Evolutionary conservation across 805 yeast genomes (phyloP), one percentile per base, ranked within the genome.

Genomic region (Starmerella apicola): DNA sequence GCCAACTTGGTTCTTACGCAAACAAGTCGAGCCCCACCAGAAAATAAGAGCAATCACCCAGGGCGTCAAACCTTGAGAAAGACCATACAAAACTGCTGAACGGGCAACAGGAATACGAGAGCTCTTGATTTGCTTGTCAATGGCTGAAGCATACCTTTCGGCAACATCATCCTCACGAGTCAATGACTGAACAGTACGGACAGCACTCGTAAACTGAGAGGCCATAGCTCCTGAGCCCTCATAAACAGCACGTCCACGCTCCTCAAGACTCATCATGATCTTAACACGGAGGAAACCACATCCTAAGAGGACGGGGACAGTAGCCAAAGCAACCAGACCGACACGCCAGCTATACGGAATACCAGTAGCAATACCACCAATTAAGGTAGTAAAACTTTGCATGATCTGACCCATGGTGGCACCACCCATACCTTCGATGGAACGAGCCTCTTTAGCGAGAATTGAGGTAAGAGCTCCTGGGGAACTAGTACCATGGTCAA

Each of bases 21-120:
- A 34, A 30, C 59, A 51, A 4, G 60, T 58, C 8, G 65, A 48
- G 3, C 69, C 68, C 49, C 62, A 64, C 69, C 68, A 64, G 55
- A 64, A 64, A 10, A 61, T 61, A 4, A 64, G 54, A 2, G 63
- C 68, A 43, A 60, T 50, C 19, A 63, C 57, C 59, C 63, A 62
- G 7, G 64, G 65, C 3, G 62, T 51, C 22, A 59, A 43, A 7
- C 66, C 66, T 45, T 64, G 66, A 15, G 64, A 55, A 6, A 60
- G 46, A 9, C 62, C 66, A 34, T 53, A 64, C 32, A 62, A 42
- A n/a, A 58, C 22, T 1, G 64, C 61, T 5, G 68, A 60, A 12
- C 51, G 43, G 15, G 49, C 9, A 7, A 53, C 47, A 2, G 58
- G 47, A 6, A 33, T 27, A 7, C 59, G 48, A 2, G 64, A 59